phyloP scores from a whole-genome alignment of 306 rosid species.

The Cicer pinnatifidum region DNA sequence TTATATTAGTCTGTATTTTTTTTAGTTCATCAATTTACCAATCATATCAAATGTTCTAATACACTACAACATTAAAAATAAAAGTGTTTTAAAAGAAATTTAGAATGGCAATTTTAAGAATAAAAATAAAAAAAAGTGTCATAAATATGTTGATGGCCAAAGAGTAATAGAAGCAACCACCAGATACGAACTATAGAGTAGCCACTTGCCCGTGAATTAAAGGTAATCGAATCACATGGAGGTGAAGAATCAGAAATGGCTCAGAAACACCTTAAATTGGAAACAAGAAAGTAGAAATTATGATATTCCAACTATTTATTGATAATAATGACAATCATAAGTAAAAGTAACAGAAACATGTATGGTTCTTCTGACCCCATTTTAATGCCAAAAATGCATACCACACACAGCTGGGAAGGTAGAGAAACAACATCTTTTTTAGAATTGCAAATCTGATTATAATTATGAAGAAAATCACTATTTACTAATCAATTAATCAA shows the following conservation, averaged over 20 bases:
- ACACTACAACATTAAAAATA: background rate
- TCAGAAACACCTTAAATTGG: slow-evolving; percentile 34
- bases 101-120: background rate
- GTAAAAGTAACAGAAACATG: background rate
- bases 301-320: background rate
- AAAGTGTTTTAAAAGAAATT: too few species aligned
- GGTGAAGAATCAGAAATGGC: slow-evolving; percentile 10
- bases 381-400: slow-evolving; percentile 31
- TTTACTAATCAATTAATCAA: too few species aligned
- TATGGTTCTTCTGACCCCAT: slow-evolving; percentile 19
- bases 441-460: too few species aligned
- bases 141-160: slow-evolving; percentile 29
- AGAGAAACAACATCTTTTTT: too few species aligned
- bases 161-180: slow-evolving; percentile 40
- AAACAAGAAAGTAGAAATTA: slow-evolving; percentile 8
- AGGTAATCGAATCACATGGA: slow-evolving; percentile 3
- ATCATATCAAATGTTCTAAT: background rate
- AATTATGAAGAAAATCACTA: background rate
- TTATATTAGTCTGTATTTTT: background rate
- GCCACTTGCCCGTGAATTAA: slow-evolving; percentile 36
- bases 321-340: background rate
- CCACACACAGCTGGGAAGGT: slow-evolving; percentile 18
- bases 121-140: background rate
- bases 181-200: slow-evolving; percentile 26
- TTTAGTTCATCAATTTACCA: background rate